Evolutionary conservation across 2,329 filamentous ascomycete genomes (phyloP).

Genomic region (Xylariaceae sp.): DNA sequence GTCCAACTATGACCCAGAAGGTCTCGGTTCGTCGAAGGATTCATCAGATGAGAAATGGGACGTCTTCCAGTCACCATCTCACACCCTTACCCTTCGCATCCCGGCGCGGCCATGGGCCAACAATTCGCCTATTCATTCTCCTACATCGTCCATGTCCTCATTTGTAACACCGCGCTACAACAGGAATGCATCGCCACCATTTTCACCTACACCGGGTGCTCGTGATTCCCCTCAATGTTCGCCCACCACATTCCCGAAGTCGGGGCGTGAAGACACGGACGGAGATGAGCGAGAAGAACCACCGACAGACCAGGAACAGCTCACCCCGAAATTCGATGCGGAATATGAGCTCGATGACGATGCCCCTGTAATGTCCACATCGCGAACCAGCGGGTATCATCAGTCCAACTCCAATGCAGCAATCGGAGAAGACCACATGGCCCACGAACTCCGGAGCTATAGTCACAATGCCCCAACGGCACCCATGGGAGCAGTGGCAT

Average conservation of each 20-base stretch:
- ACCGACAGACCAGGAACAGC: neutral
- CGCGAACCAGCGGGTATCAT: neutral
- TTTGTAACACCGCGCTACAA: neutral
- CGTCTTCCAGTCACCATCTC: slow-evolving; percentile 6
- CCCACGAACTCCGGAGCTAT: neutral
- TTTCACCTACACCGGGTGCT: neutral
- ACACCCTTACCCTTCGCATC: neutral
- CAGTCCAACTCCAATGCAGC: neutral
- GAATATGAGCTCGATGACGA: neutral
- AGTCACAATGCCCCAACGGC: neutral
- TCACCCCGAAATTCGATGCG: neutral
- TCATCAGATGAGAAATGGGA: slow-evolving; percentile 19
- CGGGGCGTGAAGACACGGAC: neutral
- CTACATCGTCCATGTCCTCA: neutral
- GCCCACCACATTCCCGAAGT: neutral
- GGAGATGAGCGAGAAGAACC: neutral
- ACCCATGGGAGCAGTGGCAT: neutral
- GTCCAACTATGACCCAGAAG: slow-evolving; percentile 11
- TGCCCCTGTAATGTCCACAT: neutral
- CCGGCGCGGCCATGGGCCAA: neutral
- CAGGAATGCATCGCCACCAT: neutral
- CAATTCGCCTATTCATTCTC: neutral
- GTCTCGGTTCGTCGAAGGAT: slow-evolving; percentile 3
- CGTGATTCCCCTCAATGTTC: neutral
- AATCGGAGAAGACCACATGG: neutral